phyloP scores from a whole-genome alignment of 2,329 filamentous ascomycete species.

The Huntiella bhutanensis region DNA sequence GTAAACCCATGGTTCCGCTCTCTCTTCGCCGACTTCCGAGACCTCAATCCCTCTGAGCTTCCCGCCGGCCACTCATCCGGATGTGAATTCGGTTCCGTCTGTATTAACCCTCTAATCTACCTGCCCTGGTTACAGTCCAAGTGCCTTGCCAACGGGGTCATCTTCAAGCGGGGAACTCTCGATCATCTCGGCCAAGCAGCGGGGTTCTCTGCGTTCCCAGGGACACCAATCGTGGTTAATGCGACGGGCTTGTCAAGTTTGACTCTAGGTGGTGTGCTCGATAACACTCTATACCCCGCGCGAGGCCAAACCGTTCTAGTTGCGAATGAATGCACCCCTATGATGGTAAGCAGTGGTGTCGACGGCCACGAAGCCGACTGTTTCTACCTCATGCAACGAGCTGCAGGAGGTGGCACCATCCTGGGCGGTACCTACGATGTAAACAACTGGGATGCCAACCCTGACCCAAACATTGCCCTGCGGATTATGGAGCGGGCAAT shows the following conservation, averaged over 20 bases:
- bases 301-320: constrained; percentile 75
- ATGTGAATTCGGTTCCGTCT: constrained; percentile 63
- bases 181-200: constrained; percentile 54
- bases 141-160: constrained; percentile 54
- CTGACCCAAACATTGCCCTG: constrained; percentile 59
- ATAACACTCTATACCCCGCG: constrained; percentile 52
- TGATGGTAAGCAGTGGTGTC: constrained; percentile 52
- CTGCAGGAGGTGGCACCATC: constrained; percentile 62
- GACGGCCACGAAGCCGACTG: constrained; percentile 57
- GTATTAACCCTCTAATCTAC: constrained; percentile 81
- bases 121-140: constrained; percentile 70
- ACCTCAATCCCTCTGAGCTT: constrained; percentile 38
- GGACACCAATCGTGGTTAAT: constrained; percentile 48
- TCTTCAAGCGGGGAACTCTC: constrained; percentile 43
- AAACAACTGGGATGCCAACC: constrained; percentile 58
- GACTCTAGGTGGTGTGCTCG: constrained; percentile 64
- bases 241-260: constrained; percentile 62
- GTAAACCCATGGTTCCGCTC: constrained; percentile 57
- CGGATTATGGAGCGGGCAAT: constrained; percentile 71
- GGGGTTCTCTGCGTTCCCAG: background rate
- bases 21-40: constrained; percentile 50
- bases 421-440: constrained; percentile 73
- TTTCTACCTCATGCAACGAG: constrained; percentile 67
- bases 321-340: constrained; percentile 53
- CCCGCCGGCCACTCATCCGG: constrained; percentile 49